A percentile compares a stretch with the other conserved stretches of the same genome.
Conservation (phyloP, 2,329 filamentous ascomycete species). For the Ciborinia camelliae region DNA sequence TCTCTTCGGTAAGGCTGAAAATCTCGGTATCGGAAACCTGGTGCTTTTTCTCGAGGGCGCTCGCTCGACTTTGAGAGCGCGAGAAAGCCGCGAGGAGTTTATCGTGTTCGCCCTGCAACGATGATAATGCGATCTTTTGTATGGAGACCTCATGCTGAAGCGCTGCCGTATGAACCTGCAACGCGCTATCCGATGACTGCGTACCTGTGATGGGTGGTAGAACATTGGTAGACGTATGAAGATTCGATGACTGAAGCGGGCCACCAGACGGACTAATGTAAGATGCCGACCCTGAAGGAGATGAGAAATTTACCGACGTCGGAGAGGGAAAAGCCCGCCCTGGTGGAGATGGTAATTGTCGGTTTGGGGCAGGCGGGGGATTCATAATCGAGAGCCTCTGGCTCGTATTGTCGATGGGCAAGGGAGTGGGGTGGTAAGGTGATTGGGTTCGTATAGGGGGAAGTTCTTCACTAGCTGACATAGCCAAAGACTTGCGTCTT, state of each 20-base stretch:
- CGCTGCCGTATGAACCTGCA: slow-evolving; percentile 35
- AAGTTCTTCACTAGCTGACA: slow-evolving; percentile 26
- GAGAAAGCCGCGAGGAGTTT: slow-evolving; percentile 50
- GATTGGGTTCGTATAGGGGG: slow-evolving; percentile 28
- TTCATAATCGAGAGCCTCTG: slow-evolving; percentile 33
- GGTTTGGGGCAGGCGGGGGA: slow-evolving; percentile 32
- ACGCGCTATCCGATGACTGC: slow-evolving; percentile 30
- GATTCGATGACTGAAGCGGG: slow-evolving; percentile 25
- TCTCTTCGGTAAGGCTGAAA: slow-evolving; percentile 49
- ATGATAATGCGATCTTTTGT: slow-evolving; percentile 51
- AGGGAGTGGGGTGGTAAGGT: slow-evolving; percentile 24
- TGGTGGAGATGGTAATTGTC: slow-evolving; percentile 37
- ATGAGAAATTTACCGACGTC: slow-evolving; percentile 33
- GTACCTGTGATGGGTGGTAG: slow-evolving; percentile 30
- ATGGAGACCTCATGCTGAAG: slow-evolving; percentile 53
- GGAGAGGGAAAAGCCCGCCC: slow-evolving; percentile 35
- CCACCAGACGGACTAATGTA: slow-evolving; percentile 25
- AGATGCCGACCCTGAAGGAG: slow-evolving; percentile 30
- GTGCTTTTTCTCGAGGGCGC: slow-evolving; percentile 50
- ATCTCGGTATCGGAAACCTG: slow-evolving; percentile 50
- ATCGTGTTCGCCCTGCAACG: slow-evolving; percentile 53
- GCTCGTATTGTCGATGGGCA: slow-evolving; percentile 20
- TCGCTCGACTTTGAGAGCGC: slow-evolving; percentile 47
- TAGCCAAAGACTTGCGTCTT: slow-evolving; percentile 26
- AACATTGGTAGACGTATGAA: slow-evolving; percentile 24